Conservation (phyloP, 805 yeast genomes). For the Nakazawaea wickerhamii region DNA sequence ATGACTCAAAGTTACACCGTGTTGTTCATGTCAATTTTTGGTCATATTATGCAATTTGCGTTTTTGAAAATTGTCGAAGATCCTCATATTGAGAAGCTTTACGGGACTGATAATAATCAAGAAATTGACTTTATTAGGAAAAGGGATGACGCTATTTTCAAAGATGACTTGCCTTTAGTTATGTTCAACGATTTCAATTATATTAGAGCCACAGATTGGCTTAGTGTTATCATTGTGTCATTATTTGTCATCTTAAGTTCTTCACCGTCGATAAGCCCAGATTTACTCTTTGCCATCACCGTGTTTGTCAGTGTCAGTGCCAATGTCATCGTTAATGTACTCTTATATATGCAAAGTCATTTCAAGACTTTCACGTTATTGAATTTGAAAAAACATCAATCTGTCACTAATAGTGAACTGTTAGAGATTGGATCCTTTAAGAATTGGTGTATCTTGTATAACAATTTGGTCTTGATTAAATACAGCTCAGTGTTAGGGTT, state of each 20-base stretch:
- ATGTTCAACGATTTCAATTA: constrained; percentile 58
- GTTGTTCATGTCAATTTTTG: constrained; percentile 61
- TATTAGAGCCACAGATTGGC: constrained; percentile 58
- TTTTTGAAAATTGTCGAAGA: constrained; percentile 73
- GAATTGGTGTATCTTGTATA: constrained; percentile 67
- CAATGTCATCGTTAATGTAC: constrained; percentile 41
- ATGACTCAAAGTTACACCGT: constrained; percentile 71
- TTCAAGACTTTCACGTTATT: constrained; percentile 55
- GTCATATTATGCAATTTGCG: constrained; percentile 72
- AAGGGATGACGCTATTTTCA: constrained; percentile 15
- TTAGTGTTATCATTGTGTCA: constrained; percentile 42
- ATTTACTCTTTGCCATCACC: constrained; percentile 25
- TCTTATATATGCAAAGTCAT: constrained; percentile 55
- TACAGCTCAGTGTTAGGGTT: constrained; percentile 15
- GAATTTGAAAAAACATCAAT: constrained; percentile 57
- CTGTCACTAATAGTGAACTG: constrained; percentile 17
- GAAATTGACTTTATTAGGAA: constrained; percentile 28
- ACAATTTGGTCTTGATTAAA: constrained; percentile 14
- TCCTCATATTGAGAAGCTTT: constrained; percentile 82
- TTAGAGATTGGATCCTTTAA: constrained; percentile 41
- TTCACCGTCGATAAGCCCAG: constrained; percentile 19
- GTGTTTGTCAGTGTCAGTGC: constrained; percentile 44
- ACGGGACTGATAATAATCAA: constrained; percentile 31
- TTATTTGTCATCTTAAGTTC: constrained; percentile 28
- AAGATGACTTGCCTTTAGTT: constrained; percentile 37